Evolutionary conservation across 805 yeast genomes (phyloP).

Genomic region (Starmerella apis): DNA sequence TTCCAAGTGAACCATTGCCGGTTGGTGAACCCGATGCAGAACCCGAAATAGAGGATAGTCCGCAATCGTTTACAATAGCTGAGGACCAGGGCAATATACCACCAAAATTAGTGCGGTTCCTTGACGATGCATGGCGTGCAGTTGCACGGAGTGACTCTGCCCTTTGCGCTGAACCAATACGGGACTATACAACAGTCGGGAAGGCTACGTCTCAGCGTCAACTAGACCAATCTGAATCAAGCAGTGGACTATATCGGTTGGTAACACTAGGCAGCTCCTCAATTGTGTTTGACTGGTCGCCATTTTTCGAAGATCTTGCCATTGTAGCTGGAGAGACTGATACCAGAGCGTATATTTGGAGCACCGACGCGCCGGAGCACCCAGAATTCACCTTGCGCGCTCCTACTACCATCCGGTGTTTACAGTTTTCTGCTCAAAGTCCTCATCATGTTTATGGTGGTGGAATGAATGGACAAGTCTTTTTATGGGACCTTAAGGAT

Average conservation of each 20-base stretch:
- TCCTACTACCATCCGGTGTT: constrained; percentile 34
- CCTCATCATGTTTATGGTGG: constrained; percentile 37
- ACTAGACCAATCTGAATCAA: constrained; percentile 25
- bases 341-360: constrained; percentile 31
- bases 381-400: constrained; percentile 39
- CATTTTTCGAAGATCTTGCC: constrained; percentile 31
- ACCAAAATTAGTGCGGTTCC: constrained; percentile 20
- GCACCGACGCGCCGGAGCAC: constrained; percentile 26
- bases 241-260: neutral
- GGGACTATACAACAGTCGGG: neutral
- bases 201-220: constrained; percentile 27
- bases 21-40: neutral
- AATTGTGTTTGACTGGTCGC: constrained; percentile 31
- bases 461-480: constrained; percentile 79
- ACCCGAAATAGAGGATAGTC: neutral
- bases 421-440: constrained; percentile 35
- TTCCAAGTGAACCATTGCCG: neutral
- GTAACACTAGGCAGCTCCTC: neutral
- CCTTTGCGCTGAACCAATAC: neutral
- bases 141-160: constrained; percentile 25
- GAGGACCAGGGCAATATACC: neutral
- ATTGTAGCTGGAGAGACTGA: constrained; percentile 21
- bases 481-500: constrained; percentile 76
- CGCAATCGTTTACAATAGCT: neutral
- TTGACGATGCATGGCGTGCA: constrained; percentile 29